These are phyloP conservation scores for Flaveria ramosissima DNA, from an alignment of 129 eudicot species.

Conservation along the genomic window DNA sequence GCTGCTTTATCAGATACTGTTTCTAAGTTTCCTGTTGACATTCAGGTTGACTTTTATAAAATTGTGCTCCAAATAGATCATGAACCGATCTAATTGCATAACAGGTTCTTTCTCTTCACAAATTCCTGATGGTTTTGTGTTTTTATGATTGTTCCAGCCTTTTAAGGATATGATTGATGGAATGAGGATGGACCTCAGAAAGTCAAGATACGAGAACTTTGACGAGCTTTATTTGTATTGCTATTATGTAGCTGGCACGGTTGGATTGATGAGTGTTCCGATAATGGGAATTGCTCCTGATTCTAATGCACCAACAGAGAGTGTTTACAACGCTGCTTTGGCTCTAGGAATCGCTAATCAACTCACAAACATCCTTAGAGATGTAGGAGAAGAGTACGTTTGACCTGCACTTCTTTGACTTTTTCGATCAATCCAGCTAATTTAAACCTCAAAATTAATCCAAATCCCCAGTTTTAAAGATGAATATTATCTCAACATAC, in stretches of 20 bases:
- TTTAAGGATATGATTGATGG: constrained; percentile 99
- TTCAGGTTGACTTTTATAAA: constrained; percentile 62
- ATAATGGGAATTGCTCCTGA: constrained; percentile 93
- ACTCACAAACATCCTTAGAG: constrained; percentile 91
- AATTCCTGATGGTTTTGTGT: background rate
- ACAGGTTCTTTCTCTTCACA: background rate
- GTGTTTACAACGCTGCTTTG: constrained; percentile 90
- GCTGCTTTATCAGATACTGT: constrained; percentile 97
- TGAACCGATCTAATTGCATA: background rate
- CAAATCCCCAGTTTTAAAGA: background rate
- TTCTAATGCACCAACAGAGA: constrained; percentile 80
- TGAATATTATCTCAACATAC: background rate
- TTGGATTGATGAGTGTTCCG: constrained; percentile 98
- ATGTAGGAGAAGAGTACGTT: constrained; percentile 99
- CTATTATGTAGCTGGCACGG: constrained; percentile 96
- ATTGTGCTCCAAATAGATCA: background rate
- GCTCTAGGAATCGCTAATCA: constrained; percentile 94
- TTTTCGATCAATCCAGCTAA: background rate
- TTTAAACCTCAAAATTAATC: background rate
- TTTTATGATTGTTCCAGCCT: constrained; percentile 55
- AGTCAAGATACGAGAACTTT: constrained; percentile 92
- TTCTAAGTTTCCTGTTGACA: constrained; percentile 89
- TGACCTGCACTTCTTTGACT: background rate
- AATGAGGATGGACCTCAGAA: constrained; percentile 89
- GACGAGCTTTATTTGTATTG: constrained; percentile 94